These are phyloP conservation scores for Brassica juncea DNA, from an alignment of 345 rosid genomes.

Conservation along the genomic window DNA sequence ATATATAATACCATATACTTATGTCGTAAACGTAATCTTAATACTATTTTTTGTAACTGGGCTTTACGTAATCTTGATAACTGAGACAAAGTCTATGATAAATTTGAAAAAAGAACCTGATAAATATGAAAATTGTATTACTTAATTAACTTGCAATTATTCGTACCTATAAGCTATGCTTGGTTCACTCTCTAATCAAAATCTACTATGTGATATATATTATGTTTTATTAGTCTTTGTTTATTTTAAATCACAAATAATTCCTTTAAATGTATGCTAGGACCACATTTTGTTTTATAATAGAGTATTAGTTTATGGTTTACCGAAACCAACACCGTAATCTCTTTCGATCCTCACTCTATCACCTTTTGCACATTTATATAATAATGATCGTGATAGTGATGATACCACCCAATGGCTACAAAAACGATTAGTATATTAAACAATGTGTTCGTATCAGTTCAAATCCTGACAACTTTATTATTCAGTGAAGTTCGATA, in stretches of 20 bases:
- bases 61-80: too few relatives aligned
- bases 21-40: too few relatives aligned
- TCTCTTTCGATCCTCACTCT: neutral
- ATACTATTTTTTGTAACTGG: too few relatives aligned
- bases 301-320: neutral
- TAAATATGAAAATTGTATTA: neutral
- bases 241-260: neutral
- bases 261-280: constrained; percentile 1
- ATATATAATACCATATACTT: too few relatives aligned
- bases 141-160: neutral
- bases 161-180: constrained; percentile 21
- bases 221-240: constrained; percentile 5
- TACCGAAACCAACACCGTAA: neutral
- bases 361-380: neutral
- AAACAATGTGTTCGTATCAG: constrained; percentile 13
- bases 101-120: neutral
- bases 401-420: constrained; percentile 33
- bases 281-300: constrained; percentile 6
- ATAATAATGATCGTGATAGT: constrained; percentile 21
- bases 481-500: neutral
- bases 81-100: neutral
- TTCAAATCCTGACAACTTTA: neutral
- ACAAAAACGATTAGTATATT: neutral
- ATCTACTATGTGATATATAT: neutral
- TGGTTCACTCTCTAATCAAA: neutral